A percentile compares a stretch with the other conserved stretches of the same genome.
These are phyloP conservation scores for Coemansia sp. DNA, from an alignment of 192 early-diverging fungal species.

Conservation along the genomic window DNA sequence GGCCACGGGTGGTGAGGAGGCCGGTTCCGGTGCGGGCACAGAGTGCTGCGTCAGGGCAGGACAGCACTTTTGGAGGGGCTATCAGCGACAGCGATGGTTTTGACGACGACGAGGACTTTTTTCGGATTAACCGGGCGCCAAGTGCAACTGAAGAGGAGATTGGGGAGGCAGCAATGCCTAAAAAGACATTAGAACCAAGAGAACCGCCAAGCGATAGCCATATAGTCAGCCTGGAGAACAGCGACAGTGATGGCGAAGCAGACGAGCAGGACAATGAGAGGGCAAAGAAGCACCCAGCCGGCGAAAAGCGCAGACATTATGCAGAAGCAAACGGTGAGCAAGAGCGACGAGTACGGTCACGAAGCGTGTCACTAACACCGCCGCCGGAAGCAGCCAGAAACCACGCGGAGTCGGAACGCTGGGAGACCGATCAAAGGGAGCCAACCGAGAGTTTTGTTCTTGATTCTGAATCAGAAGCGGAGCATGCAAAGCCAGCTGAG, in stretches of 20 bases:
- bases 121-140: background rate
- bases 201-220: background rate
- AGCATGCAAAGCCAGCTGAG: background rate
- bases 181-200: background rate
- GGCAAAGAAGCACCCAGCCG: background rate
- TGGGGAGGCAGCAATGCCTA: too few species aligned
- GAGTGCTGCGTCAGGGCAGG: background rate
- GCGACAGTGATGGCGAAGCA: conserved; percentile 14
- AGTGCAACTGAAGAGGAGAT: background rate
- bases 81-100: conserved; percentile 5
- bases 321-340: background rate
- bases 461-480: conserved; percentile 14
- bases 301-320: conserved; percentile 8
- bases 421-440: too few species aligned
- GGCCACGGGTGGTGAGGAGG: conserved; percentile 11
- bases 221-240: conserved; percentile 1
- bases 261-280: background rate
- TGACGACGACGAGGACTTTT: conserved; percentile 26
- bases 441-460: conserved; percentile 1
- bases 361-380: conserved; percentile 55
- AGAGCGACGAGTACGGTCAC: conserved; percentile 25
- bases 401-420: too few species aligned
- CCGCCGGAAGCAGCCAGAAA: conserved; percentile 25
- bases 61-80: background rate
- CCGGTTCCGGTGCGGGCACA: conserved; percentile 12